Evolutionary conservation across 805 yeast genomes (phyloP).

Genomic region (Pichia thaimueangensis): DNA sequence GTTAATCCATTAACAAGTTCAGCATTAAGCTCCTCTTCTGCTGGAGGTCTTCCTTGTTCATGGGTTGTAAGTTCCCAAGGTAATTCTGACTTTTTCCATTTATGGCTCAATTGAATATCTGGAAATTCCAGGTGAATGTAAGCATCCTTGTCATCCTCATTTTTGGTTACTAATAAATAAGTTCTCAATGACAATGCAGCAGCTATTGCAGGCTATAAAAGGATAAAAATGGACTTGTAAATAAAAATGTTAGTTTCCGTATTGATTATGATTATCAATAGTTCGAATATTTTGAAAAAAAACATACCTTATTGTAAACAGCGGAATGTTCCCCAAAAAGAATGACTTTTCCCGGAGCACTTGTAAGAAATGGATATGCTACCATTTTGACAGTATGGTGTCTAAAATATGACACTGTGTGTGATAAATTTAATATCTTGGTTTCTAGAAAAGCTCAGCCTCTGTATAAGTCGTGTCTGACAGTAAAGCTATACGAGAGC

Average conservation of each 20-base stretch:
- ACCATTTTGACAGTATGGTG: too few species aligned
- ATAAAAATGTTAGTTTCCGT: not conserved
- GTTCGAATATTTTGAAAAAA: not conserved
- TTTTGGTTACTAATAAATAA: constrained; percentile 58
- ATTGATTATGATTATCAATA: too few species aligned
- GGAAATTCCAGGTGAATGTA: constrained; percentile 68
- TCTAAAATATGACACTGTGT: too few species aligned
- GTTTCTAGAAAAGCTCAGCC: too few species aligned
- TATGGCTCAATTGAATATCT: constrained; percentile 60
- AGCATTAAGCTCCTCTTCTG: constrained; percentile 52
- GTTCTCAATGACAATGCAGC: constrained; percentile 88
- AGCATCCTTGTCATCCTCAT: constrained; percentile 31
- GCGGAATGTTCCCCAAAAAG: constrained; percentile 97
- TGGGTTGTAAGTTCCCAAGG: constrained; percentile 46
- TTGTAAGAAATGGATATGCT: constrained; percentile 57
- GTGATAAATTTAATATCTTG: too few species aligned
- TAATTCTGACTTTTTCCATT: constrained; percentile 56
- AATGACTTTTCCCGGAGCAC: constrained; percentile 96
- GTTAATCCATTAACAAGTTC: constrained; percentile 48
- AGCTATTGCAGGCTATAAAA: constrained; percentile 76
- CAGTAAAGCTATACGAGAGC: too few species aligned
- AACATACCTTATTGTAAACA: constrained; percentile 64
- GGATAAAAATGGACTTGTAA: not conserved
- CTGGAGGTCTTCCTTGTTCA: constrained; percentile 25
- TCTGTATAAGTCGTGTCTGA: too few species aligned